Base-by-base conservation (phyloP, 2,329 filamentous ascomycete species). In the Paecilomyces sp. region DNA sequence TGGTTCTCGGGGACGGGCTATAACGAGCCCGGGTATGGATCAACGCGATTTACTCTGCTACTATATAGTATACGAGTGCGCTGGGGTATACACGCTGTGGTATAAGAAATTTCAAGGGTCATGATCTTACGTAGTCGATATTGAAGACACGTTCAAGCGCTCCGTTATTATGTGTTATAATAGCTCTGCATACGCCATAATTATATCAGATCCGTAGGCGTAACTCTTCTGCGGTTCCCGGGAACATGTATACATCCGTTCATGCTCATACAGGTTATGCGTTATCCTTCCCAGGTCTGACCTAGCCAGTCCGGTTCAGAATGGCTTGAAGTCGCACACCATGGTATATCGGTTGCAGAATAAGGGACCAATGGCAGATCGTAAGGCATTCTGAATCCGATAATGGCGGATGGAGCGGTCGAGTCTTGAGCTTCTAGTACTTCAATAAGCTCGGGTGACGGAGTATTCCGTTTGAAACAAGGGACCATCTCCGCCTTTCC, bases 321-420 rank as follows among this genome's bases (percentile, higher is more conserved):
- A 68, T 92, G 82, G 1, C 68, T 69, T 67, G 80, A 76, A 1
- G 84, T 86, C 3, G 88, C 88, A 61, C 89, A 90, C 92, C 92
- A 96, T 0, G 92, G 91, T 54, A 82, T 76, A 68, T 95, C 90
- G 3, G 74, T 72, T 7, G 73, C 63, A 0, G 71, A 77, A 67
- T 96, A 96, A 6, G 78, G 77, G 55, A 84, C 84, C 30, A 96
- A 72, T 0, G 92, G 92, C 6, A 92, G 74, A 72, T 87, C 87
- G 72, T 96, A 96, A n/a, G 92, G 90, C 76, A 96, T 87, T 15
- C 91, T 82, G 30, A 93, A 77, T 0, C 89, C 90, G 3, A 96
- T 81, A 0, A 86, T 64, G 0, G 76, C 68, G 7, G 65, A 60
- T 3, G 55, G 11, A 13, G 57, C n/a, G 13, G 28, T 28, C 33